Evolutionary conservation across 768 basidiomycete genomes (phyloP), one percentile per base, ranked within the genome.

Genomic region (Pleurotus platypus): DNA sequence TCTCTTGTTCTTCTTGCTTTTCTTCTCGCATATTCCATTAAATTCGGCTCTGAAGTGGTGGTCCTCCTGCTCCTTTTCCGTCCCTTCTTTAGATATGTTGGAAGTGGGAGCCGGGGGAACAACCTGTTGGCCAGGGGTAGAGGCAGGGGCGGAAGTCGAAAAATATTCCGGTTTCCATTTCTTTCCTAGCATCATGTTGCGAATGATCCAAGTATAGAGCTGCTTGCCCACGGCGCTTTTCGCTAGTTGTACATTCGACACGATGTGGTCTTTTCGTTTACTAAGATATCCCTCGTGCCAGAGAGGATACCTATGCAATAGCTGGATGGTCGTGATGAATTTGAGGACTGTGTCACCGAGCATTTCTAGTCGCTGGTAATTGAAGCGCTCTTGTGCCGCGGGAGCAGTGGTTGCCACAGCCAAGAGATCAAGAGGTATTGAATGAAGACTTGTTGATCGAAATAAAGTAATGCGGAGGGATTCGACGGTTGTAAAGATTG

Each of bases 211-310:
- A 26, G 73, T 73, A 64, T 83, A 86, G 11, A 91, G 57, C 3
- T 70, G 64, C 55, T 70, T 74, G 22, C 64, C 63, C 2, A 89
- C 67, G 24, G 86, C 82, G 60, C 81, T 83, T 63, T 87, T 89
- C 0, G 89, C 88, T 8, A 91, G 78, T 18, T 77, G 73, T 0
- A 78, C 79, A 64, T 92, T 92, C 0, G 88, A 81, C 4, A 91
- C 89, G 0, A 77, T 74, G 55, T 90, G 89, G 61, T 91, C 89
- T 68, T 90, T 91, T 64, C 81, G 82, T 59, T 72, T 75, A 2
- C 80, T 80, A 11, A 91, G 71, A 61, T 90, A 91, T 11, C 89
- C 89, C 62, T 92, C 90, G 57, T 87, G 90, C 90, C 89, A 92
- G n/a, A 80, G 63, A 0, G 87, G 89, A 63, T 87, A 80, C 42